Conservation (phyloP, 2,329 filamentous ascomycete species). For the Xylariaceae sp. region DNA sequence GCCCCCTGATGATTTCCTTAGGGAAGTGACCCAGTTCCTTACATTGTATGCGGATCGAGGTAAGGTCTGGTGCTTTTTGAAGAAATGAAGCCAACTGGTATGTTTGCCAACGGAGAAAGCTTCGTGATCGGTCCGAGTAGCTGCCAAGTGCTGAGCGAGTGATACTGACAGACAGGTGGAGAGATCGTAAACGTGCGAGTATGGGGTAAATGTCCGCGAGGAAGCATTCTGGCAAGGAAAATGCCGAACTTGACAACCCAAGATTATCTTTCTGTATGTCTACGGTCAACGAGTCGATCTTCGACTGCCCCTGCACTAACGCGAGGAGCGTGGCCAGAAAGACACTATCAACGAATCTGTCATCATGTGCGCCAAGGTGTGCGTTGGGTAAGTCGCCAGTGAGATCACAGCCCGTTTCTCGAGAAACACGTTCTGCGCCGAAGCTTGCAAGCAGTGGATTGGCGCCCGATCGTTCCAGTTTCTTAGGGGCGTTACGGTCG, state of each 20-base stretch:
- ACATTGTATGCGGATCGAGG: slow-evolving; percentile 17
- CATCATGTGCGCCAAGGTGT: slow-evolving; percentile 19
- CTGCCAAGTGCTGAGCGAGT: slow-evolving; percentile 18
- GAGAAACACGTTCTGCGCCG: slow-evolving; percentile 15
- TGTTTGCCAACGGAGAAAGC: slow-evolving; percentile 23
- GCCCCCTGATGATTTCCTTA: slow-evolving; percentile 22
- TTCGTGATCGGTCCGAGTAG: slow-evolving; percentile 16
- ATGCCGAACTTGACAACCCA: slow-evolving; percentile 26
- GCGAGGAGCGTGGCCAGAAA: slow-evolving; percentile 23
- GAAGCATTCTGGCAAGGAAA: slow-evolving; percentile 19
- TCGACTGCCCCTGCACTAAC: slow-evolving; percentile 13
- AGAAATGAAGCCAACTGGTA: slow-evolving; percentile 24
- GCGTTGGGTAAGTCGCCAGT: slow-evolving; percentile 1
- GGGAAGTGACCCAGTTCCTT: slow-evolving; percentile 17
- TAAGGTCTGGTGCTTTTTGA: slow-evolving; percentile 21
- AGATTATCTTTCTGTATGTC: slow-evolving; percentile 17
- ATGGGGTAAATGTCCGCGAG: slow-evolving; percentile 11
- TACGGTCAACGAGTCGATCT: slow-evolving; percentile 16
- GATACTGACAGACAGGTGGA: slow-evolving; percentile 24
- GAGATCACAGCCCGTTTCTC: slow-evolving; percentile 22
- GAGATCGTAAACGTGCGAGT: slow-evolving; percentile 14
- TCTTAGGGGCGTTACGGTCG: slow-evolving; percentile 13
- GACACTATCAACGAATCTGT: slow-evolving; percentile 23
- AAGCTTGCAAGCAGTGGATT: slow-evolving; percentile 18
- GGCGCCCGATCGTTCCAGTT: slow-evolving; percentile 9